A percentile compares a stretch with the other conserved stretches of the same genome.
These are phyloP conservation scores for Zygoascus hellenicus DNA, from an alignment of 1,139 yeast genomes.

Conservation along the genomic window DNA sequence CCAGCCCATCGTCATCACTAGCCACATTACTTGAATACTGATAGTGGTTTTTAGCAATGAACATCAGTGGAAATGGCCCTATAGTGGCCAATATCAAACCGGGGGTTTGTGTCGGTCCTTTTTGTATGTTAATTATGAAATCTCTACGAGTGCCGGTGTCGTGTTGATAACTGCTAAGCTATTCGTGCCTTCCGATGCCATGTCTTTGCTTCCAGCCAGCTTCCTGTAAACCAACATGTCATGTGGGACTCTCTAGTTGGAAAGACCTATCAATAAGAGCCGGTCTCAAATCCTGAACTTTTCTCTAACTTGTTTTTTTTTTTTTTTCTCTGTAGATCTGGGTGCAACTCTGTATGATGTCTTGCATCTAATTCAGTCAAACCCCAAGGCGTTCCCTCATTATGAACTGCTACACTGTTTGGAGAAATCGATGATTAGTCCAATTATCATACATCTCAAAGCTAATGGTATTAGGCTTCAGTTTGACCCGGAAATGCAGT, in stretches of 20 bases:
- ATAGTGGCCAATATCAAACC: constrained; percentile 16
- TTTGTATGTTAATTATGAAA: constrained; percentile 13
- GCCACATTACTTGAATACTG: background rate
- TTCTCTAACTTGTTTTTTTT: constrained; percentile 6
- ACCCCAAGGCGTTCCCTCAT: constrained; percentile 24
- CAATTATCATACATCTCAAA: constrained; percentile 23
- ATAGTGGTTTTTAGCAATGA: constrained; percentile 2
- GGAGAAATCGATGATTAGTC: constrained; percentile 18
- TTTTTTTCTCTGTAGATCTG: constrained; percentile 20
- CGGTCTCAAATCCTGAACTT: background rate
- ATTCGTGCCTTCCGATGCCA: too few relatives aligned
- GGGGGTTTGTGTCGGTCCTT: constrained; percentile 18
- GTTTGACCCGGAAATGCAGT: constrained; percentile 26
- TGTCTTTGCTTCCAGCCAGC: too few relatives aligned
- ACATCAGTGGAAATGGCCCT: constrained; percentile 6
- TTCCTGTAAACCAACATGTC: too few relatives aligned
- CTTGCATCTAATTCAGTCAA: constrained; percentile 20
- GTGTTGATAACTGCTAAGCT: background rate
- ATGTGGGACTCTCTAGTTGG: too few relatives aligned
- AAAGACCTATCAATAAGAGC: background rate
- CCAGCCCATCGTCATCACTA: background rate
- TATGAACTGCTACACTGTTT: constrained; percentile 24
- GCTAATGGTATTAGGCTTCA: constrained; percentile 27
- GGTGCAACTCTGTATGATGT: constrained; percentile 25
- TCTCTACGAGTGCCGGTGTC: background rate